Percentiles rank a stretch among this genome's conserved stretches.
Conservation (phyloP, 2,329 filamentous ascomycete species). For the Pseudogymnoascus sp. region DNA sequence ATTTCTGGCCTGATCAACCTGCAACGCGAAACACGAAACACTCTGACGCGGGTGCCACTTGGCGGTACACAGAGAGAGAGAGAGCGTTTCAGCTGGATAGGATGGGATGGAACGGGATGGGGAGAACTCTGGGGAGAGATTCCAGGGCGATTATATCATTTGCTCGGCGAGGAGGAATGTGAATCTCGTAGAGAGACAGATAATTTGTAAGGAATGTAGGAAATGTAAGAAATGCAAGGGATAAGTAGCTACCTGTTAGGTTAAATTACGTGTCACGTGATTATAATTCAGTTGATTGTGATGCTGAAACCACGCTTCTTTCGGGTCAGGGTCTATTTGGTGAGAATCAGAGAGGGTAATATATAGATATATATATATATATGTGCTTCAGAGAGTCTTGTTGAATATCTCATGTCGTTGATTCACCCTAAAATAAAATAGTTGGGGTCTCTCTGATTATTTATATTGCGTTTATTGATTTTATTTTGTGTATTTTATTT, state of each 20-base stretch:
- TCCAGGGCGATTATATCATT: background rate
- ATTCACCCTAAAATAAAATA: background rate
- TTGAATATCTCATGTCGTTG: background rate
- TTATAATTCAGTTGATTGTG: background rate
- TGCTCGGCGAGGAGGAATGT: background rate
- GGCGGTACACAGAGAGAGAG: background rate
- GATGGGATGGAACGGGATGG: background rate
- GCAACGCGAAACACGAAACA: slow-evolving; percentile 4
- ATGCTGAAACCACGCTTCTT: background rate
- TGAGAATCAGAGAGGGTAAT: background rate
- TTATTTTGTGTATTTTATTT: background rate
- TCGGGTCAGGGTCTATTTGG: background rate
- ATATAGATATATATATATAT: too few species aligned
- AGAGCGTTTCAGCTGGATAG: background rate
- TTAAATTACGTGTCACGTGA: background rate
- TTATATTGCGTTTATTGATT: too few species aligned
- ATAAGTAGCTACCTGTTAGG: background rate
- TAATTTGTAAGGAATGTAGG: background rate
- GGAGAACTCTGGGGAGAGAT: background rate
- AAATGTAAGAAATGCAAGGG: background rate
- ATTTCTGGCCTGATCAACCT: background rate
- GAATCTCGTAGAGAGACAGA: background rate
- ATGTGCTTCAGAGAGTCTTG: background rate
- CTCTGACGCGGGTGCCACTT: slow-evolving; percentile 2
- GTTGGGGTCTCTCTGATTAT: background rate